Base-by-base conservation (phyloP, 2,329 filamentous ascomycete species). In the Arthrocladium fulminans region DNA sequence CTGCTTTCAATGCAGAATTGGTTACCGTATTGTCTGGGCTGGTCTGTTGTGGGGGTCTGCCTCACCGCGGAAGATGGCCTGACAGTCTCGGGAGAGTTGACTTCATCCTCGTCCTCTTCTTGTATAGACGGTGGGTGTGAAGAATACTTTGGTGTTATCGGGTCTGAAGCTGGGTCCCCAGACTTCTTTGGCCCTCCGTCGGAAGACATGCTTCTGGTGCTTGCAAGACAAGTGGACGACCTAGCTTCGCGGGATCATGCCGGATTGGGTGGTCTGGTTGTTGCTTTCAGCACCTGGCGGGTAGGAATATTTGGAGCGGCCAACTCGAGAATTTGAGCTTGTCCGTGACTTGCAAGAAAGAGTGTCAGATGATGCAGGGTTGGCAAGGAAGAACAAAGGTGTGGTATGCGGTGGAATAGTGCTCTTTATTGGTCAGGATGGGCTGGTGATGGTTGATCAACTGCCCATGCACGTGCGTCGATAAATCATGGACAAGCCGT, bases 1-100 rank as follows among this genome's bases (percentile, higher is more conserved):
- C 32, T 15, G 6, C 13, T 35, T 5, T 35, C 13, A n/a, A 15
- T n/a, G 32, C 7, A 49, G 12, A 15, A 13, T 22, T n/a, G 27
- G 27, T 29, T 47, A 50, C 48, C 48, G 41, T 50, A 50, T 15
- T 50, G 32, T 22, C 41, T 37, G 24, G 29, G 32, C 9, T 27
- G 9, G n/a, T 39, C 30, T 7, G 37, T 19, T 32, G 46, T 32
- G 17, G 39, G 43, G 27, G 9, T 20, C 24, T 43, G 29, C 17
- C 37, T 40, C 13, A 22, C 23, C 13, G 38, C 30, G 22, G 45
- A 25, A 8, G 37, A n/a, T 6, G 24, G 23, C 13, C 27, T 40
- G 12, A 48, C 25, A 7, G 45, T 48, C 13, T 35, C 25, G 13
- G 23, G 23, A 13, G 37, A 40, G 3, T 4, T 32, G 12, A 25